These are phyloP conservation scores for Calonectria pseudoturangicola DNA, from an alignment of 2,329 filamentous ascomycete species.

Conservation along the genomic window DNA sequence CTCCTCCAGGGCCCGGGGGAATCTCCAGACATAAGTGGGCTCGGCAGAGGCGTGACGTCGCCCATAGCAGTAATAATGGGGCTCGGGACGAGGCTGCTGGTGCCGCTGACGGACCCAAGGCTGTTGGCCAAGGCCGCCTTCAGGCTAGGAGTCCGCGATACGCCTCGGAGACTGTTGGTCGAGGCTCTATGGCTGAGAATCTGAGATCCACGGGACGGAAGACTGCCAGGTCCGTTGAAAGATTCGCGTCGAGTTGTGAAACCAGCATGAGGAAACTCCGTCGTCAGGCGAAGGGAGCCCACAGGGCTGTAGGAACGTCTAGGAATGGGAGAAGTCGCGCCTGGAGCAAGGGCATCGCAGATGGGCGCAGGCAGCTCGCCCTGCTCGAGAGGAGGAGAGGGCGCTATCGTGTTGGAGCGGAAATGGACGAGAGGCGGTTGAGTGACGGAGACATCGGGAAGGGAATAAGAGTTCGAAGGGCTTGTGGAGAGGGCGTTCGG, in stretches of 20 bases:
- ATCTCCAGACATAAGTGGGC: slow-evolving; percentile 79
- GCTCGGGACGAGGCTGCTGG: slow-evolving; percentile 82
- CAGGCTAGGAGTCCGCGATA: slow-evolving; percentile 77
- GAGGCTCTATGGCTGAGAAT: slow-evolving; percentile 57
- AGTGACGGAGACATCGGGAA: slow-evolving; percentile 53
- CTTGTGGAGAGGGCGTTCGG: slow-evolving; percentile 48
- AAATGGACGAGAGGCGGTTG: slow-evolving; percentile 52
- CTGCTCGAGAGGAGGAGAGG: slow-evolving; percentile 59
- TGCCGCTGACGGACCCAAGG: slow-evolving; percentile 71
- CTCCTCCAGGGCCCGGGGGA: slow-evolving; percentile 81
- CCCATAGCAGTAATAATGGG: slow-evolving; percentile 85
- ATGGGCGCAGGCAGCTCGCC: slow-evolving; percentile 47
- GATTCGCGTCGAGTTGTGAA: slow-evolving; percentile 56
- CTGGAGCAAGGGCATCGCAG: slow-evolving; percentile 37
- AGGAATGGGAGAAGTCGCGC: slow-evolving; percentile 40
- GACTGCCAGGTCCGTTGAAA: slow-evolving; percentile 60
- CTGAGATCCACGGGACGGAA: slow-evolving; percentile 51
- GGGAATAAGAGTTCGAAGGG: slow-evolving; percentile 45
- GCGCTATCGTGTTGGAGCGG: slow-evolving; percentile 55
- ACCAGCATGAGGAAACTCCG: slow-evolving; percentile 57
- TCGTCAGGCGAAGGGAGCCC: slow-evolving; percentile 62
- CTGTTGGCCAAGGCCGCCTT: slow-evolving; percentile 72
- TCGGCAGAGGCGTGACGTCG: slow-evolving; percentile 86
- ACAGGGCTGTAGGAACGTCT: slow-evolving; percentile 46
- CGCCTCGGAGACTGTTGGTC: slow-evolving; percentile 63